Evolutionary conservation across 2,329 filamentous ascomycete species (phyloP).

Genomic region (Sporothrix globosa): DNA sequence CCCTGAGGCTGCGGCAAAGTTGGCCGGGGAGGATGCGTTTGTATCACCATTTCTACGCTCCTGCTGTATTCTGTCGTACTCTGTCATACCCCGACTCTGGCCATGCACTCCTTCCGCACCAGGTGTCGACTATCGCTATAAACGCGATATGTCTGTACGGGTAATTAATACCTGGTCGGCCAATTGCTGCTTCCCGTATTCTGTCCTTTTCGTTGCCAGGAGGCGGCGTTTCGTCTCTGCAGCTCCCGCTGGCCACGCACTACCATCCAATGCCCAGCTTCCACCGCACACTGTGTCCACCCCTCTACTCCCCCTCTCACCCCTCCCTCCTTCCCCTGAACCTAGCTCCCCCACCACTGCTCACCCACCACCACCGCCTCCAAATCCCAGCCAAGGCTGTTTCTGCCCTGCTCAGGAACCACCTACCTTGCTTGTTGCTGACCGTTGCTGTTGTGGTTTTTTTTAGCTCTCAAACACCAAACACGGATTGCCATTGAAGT

Average conservation of each 20-base stretch:
- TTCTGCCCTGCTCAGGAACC: constrained; percentile 12
- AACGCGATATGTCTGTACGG: background rate
- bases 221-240: constrained; percentile 17
- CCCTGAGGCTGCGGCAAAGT: background rate
- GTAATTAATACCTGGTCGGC: background rate
- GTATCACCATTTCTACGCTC: constrained; percentile 12
- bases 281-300: constrained; percentile 26
- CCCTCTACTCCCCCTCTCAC: constrained; percentile 21
- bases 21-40: background rate
- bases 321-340: constrained; percentile 27
- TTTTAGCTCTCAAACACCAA: constrained; percentile 27
- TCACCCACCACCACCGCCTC: constrained; percentile 26
- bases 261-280: constrained; percentile 17
- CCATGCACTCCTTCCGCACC: constrained; percentile 4
- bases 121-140: background rate
- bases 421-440: constrained; percentile 20
- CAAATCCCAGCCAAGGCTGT: constrained; percentile 30
- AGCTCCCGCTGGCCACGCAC: constrained; percentile 24
- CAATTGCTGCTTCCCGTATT: constrained; percentile 18
- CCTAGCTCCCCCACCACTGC: constrained; percentile 29
- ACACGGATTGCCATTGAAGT: constrained; percentile 29
- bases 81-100: background rate
- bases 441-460: constrained; percentile 25
- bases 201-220: constrained; percentile 14
- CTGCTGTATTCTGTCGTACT: constrained; percentile 6